Base-by-base conservation (phyloP, 2,329 filamentous ascomycete genomes). In the Alternaria alternata region DNA sequence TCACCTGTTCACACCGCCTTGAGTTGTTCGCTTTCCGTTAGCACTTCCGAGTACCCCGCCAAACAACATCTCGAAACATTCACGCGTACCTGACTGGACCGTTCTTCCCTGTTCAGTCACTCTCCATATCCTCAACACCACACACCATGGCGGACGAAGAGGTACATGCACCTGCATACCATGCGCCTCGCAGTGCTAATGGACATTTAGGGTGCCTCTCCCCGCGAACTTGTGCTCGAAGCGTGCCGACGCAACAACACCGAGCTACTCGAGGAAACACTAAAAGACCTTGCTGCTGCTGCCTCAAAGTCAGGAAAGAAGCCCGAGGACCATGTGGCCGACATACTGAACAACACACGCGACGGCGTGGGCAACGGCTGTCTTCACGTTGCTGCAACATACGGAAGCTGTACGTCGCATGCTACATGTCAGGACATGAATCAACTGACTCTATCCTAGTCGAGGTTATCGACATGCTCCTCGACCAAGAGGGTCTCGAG, bases 171-270 rank as follows among this genome's bases (percentile, higher is more conserved):
- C 32, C 51, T 36, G 16, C 32, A 36, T 51, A 30, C n/a, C 9
- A 47, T 43, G 41, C 51, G 32, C n/a, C 24, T 24, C 3, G 7
- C 20, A 47, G 16, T 36, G 41, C 62, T 72, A 42, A 75, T 58
- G 9, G 16, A 51, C 24, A 38, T 43, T 54, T 72, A 96, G 91
- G 95, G 94, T 77, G 94, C 94, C 70, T 92, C 92, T 61, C 88
- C 89, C 47, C 86, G 89, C 78, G 94, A 98, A 83, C 87, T 92
- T 74, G 87, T 98, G 71, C 88, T 98, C 80, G 94, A 96, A 83
- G 92, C 95, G 72, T 96, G 92, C 82, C 92, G 94, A 63, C 88
- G 93, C 75, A 94, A 98, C 85, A 97, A 98, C 81, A 89, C 89
- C 68, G 90, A 94, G 54, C 88, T 98, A 62, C 88, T 98, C 57